Percentiles rank a stretch among this genome's conserved stretches.
These are phyloP conservation scores for Gracilaria gracilis DNA, from an alignment of 23 red algal genomes.

Conservation along the genomic window DNA sequence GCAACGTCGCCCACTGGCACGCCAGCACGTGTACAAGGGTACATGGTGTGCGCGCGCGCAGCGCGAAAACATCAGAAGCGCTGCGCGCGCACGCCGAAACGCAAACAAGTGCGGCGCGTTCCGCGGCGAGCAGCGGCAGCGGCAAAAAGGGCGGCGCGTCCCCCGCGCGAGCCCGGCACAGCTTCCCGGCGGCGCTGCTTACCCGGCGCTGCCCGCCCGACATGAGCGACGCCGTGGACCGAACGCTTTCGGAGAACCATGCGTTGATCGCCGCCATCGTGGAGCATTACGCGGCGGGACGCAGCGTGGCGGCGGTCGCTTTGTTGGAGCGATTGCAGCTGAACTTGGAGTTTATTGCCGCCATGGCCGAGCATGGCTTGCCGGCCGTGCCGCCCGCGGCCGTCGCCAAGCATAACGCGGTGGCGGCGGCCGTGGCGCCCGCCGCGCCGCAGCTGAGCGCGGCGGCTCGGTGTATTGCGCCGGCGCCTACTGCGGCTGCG, in stretches of 20 bases:
- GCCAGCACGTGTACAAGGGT: neutral
- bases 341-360: conserved; percentile 73
- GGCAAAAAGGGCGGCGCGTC: no score
- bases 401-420: neutral
- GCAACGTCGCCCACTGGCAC: neutral
- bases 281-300: conserved; percentile 47
- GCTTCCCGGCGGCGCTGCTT: neutral
- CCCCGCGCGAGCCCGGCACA: no score
- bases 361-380: conserved; percentile 69
- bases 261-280: conserved; percentile 71
- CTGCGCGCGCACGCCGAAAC: no score
- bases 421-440: neutral
- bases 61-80: no score
- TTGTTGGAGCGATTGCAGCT: conserved; percentile 63
- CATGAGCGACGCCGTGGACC: conserved; percentile 67
- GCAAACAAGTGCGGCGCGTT: neutral
- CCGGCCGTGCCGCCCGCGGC: conserved; percentile 3
- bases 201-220: neutral
- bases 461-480: neutral
- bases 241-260: conserved; percentile 66
- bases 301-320: conserved; percentile 24
- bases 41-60: no score
- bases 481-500: neutral
- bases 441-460: neutral
- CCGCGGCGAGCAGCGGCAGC: no score